Conservation (phyloP, 345 rosid species). For the Eutrema yunnanense region DNA sequence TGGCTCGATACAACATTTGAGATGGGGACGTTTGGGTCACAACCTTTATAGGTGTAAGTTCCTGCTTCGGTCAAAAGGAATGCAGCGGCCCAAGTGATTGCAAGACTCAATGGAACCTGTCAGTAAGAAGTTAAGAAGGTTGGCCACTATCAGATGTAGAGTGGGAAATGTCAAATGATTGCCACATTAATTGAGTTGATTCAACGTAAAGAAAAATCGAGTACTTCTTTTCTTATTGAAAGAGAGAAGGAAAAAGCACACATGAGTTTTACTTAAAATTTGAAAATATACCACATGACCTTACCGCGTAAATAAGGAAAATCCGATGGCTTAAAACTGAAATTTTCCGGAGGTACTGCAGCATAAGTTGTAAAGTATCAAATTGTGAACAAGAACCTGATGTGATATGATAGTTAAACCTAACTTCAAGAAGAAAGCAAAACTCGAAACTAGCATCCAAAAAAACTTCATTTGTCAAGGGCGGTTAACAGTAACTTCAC, state of each 20-base stretch:
- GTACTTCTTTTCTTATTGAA: too few relatives aligned
- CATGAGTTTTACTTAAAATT: not conserved
- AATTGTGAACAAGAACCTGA: not conserved
- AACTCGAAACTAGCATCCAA: not conserved
- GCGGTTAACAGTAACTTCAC: not conserved
- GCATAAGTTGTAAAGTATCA: not conserved
- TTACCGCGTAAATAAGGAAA: slow-evolving; percentile 91
- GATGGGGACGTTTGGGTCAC: slow-evolving; percentile 66
- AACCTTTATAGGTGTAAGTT: slow-evolving; percentile 73
- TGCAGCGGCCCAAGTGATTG: slow-evolving; percentile 86
- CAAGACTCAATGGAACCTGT: slow-evolving; percentile 94
- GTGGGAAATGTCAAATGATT: not conserved
- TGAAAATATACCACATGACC: slow-evolving; percentile 15
- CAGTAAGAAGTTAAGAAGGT: slow-evolving; percentile 4
- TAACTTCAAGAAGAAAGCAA: not conserved
- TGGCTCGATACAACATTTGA: slow-evolving; percentile 75
- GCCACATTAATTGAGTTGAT: too few relatives aligned
- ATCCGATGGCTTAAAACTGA: slow-evolving; percentile 88
- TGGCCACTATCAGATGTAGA: not conserved
- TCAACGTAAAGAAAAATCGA: too few relatives aligned
- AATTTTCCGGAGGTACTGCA: slow-evolving; percentile 95
- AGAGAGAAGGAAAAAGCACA: not conserved
- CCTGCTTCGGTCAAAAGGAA: slow-evolving; percentile 89
- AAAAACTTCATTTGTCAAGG: not conserved
- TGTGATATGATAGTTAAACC: not conserved